Evolutionary conservation across 1,284 basidiomycete species (phyloP).

Genomic region (Pascua sp.): DNA sequence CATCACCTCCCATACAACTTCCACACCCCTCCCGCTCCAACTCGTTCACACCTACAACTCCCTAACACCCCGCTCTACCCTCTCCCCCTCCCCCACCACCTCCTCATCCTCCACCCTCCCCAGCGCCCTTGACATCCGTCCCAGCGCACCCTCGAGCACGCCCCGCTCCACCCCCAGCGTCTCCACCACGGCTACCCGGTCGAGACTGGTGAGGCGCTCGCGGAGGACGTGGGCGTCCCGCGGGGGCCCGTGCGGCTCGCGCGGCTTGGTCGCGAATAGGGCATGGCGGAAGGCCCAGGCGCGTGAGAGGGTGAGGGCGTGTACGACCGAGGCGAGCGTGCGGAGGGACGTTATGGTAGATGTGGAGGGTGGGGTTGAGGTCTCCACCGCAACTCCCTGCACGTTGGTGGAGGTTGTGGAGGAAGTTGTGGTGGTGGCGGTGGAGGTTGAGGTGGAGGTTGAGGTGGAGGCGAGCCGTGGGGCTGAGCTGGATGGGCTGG

Average conservation of each 20-base stretch:
- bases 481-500: background rate
- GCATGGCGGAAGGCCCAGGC: slow-evolving; percentile 11
- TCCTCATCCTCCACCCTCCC: slow-evolving; percentile 5
- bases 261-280: slow-evolving; percentile 2
- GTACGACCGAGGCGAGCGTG: slow-evolving; percentile 1
- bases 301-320: slow-evolving; percentile 7
- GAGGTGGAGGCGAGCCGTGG: no score
- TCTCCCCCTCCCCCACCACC: slow-evolving; percentile 9
- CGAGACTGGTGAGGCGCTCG: background rate
- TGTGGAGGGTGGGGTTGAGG: background rate
- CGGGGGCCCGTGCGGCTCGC: background rate
- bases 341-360: background rate
- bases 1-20: no score
- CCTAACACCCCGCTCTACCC: slow-evolving; percentile 18
- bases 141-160: slow-evolving; percentile 4
- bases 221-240: slow-evolving; percentile 1
- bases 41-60: slow-evolving; percentile 18
- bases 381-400: no score
- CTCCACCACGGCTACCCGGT: background rate
- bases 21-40: no score
- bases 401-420: background rate
- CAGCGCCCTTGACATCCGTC: slow-evolving; percentile 6
- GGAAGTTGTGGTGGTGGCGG: background rate
- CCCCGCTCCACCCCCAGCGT: background rate
- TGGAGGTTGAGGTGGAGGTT: no score